Percentiles rank a stretch among this genome's conserved stretches.
phyloP scores from a whole-genome alignment of 495 filamentous ascomycete species.

The Apiosordaria backusii region DNA sequence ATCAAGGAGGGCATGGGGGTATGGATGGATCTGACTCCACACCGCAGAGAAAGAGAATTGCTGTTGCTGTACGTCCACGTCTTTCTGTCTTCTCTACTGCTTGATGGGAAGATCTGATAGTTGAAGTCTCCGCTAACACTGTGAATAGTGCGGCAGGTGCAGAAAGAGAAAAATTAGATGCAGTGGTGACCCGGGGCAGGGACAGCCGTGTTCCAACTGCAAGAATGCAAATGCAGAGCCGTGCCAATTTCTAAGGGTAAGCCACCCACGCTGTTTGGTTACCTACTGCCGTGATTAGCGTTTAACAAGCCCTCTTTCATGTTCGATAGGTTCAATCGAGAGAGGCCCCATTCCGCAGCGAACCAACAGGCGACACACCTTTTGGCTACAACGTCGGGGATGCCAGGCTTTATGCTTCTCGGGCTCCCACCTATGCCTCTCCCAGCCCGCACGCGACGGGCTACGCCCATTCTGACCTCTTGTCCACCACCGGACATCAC shows the following conservation, averaged over 20 bases:
- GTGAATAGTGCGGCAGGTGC: constrained; percentile 75
- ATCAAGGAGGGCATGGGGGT: not conserved
- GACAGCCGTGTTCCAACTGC: constrained; percentile 78
- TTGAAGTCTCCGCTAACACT: constrained; percentile 7
- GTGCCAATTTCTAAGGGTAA: constrained; percentile 79
- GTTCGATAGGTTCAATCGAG: constrained; percentile 47
- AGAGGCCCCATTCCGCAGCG: constrained; percentile 22
- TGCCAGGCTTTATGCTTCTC: constrained; percentile 38
- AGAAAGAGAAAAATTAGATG: constrained; percentile 95
- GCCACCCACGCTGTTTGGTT: too few relatives aligned
- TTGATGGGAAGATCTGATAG: too few relatives aligned
- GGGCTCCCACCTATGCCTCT: constrained; percentile 17
- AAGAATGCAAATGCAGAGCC: constrained; percentile 62
- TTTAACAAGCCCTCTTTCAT: not conserved
- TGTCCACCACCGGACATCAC: not conserved
- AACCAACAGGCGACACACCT: constrained; percentile 21
- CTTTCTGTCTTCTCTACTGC: not conserved
- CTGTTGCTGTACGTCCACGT: constrained; percentile 61
- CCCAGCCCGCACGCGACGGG: constrained; percentile 5
- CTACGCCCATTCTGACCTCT: constrained; percentile 26
- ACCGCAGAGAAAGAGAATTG: constrained; percentile 56
- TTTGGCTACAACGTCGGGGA: constrained; percentile 41
- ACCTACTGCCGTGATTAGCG: constrained; percentile 6
- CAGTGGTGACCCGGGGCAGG: constrained; percentile 77
- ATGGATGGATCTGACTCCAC: constrained; percentile 36